These are phyloP conservation scores for Trichoderma gamsii DNA, from an alignment of 495 filamentous ascomycete species.

Conservation along the genomic window DNA sequence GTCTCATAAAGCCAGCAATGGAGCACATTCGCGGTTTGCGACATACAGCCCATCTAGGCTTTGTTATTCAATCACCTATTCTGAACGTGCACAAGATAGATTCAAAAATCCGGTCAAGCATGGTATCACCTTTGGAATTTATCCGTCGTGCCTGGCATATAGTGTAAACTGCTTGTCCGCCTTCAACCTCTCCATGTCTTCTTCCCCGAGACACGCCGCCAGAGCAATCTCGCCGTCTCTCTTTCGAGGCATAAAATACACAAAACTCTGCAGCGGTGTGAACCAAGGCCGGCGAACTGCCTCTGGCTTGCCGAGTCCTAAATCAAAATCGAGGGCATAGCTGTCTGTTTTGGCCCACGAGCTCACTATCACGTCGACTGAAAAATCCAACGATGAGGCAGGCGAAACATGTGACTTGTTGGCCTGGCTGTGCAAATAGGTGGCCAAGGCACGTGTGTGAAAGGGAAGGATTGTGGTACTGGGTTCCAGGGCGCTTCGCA, in stretches of 20 bases:
- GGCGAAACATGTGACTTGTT: constrained; percentile 31
- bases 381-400: constrained; percentile 27
- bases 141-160: constrained; percentile 34
- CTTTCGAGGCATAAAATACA: constrained; percentile 42
- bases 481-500: constrained; percentile 42
- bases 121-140: background rate
- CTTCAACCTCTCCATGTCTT: constrained; percentile 37
- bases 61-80: background rate
- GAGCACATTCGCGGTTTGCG: background rate
- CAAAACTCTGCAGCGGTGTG: constrained; percentile 38
- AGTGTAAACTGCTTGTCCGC: constrained; percentile 34
- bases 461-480: constrained; percentile 29
- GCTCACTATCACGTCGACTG: constrained; percentile 44
- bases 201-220: constrained; percentile 40
- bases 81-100: background rate
- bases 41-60: background rate
- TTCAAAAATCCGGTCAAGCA: background rate
- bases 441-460: constrained; percentile 39
- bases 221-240: constrained; percentile 36
- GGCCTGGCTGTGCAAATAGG: constrained; percentile 30
- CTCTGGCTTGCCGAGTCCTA: constrained; percentile 45
- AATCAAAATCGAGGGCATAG: constrained; percentile 43
- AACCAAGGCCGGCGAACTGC: constrained; percentile 46
- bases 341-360: constrained; percentile 48
- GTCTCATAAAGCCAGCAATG: background rate